Base-by-base conservation (phyloP, 2,329 filamentous ascomycete genomes). In the Hymenoscyphus infarciens region DNA sequence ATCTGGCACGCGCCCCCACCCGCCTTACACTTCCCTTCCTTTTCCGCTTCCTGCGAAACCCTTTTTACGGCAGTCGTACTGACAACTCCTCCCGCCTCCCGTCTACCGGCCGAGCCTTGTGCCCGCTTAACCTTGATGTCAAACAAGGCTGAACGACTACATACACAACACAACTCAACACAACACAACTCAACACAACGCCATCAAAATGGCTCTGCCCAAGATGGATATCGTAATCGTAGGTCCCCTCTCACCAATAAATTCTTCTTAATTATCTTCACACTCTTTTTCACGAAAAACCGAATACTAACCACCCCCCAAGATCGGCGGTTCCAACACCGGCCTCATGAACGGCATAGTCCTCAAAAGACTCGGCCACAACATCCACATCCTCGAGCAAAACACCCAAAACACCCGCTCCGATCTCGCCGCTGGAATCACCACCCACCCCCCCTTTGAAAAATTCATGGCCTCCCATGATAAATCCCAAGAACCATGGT, bases 351-450 rank as follows among this genome's bases (percentile, higher is more conserved):
- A 52, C 22, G 64, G 54, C 29, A 56, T 63, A 45, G 29, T 63
- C 13, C 59, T 64, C 31, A 60, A 60, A n/a, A 54, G 56, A 16
- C 59, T 62, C 7, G 64, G 62, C 35, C 60, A 66, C 45, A 61
- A 60, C 31, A 42, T 66, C 57, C 55, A 38, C 27, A 64, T 66
- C 35, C 59, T 66, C 22, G 68, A 69, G 35, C 60, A 59, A 42
- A 61, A 52, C 27, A 39, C 60, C 4, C 33, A 57, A 16, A 56
- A 62, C 8, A 31, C 57, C 5, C 62, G 61, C 4, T 25, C 63
- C 10, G 55, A 64, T 25, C 61, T 59, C 2, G 64, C 57, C 3
- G 65, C 65, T 2, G 66, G 68, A 16, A 67, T 70, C 31, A 59
- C 59, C 25, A 49, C 58, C 4, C 57, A 61, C 8, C 52, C 62